Percentiles rank a stretch among this genome's conserved stretches.
Conservation (phyloP, 176 grass and related monocot genomes). For the Neostapfia colusana region DNA sequence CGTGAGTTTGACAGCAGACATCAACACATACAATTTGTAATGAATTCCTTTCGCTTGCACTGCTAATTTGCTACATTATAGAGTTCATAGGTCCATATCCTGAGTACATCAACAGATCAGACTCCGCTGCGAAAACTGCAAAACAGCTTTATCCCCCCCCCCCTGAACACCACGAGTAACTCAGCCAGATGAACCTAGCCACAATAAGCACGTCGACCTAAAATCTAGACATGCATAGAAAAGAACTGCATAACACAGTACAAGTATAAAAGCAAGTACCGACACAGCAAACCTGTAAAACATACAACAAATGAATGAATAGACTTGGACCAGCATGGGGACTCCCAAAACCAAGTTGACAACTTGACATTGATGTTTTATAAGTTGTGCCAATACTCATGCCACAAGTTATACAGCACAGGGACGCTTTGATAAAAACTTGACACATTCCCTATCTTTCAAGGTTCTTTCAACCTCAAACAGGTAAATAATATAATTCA, state of each 20-base stretch:
- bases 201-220: background rate
- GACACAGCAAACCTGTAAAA: background rate
- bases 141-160: background rate
- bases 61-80: background rate
- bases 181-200: background rate
- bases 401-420: conserved; percentile 54
- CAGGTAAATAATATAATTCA: conserved; percentile 50
- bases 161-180: background rate
- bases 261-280: background rate
- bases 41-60: too few species aligned
- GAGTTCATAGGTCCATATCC: too few species aligned
- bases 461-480: conserved; percentile 59
- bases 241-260: background rate
- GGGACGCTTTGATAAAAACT: conserved; percentile 43
- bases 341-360: conserved; percentile 50
- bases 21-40: background rate
- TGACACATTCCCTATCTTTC: conserved; percentile 45
- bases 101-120: conserved; percentile 14
- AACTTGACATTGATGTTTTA: conserved; percentile 51
- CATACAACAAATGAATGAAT: conserved; percentile 43
- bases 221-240: background rate
- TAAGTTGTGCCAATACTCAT: conserved; percentile 30
- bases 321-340: conserved; percentile 35
- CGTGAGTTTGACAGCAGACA: background rate
- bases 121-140: too few species aligned